Evolutionary conservation across 768 basidiomycete genomes (phyloP).

Genomic region (Pulveroboletus sp.): DNA sequence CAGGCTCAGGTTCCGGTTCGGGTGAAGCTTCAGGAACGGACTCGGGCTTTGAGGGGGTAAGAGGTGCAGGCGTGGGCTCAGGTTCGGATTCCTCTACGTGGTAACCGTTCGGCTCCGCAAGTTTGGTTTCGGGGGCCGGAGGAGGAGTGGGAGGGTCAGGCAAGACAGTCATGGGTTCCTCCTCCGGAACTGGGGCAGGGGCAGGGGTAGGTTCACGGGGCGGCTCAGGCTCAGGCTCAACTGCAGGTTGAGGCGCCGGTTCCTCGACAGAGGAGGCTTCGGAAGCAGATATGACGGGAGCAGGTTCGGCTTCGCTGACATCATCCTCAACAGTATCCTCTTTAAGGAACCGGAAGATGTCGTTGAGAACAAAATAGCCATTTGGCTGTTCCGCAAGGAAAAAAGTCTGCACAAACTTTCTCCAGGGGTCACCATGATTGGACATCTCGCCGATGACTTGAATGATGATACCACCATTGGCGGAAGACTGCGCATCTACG

Average conservation of each 20-base stretch:
- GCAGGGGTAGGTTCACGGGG: conserved; percentile 27
- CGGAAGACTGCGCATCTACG: conserved; percentile 94
- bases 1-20: conserved; percentile 29
- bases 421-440: conserved; percentile 87
- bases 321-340: conserved; percentile 89
- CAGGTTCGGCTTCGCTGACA: conserved; percentile 43
- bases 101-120: conserved; percentile 39
- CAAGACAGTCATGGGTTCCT: conserved; percentile 39
- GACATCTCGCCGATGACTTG: conserved; percentile 99
- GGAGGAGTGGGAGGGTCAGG: conserved; percentile 32
- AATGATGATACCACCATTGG: conserved; percentile 94
- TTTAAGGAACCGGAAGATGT: conserved; percentile 99
- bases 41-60: conserved; percentile 21
- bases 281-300: conserved; percentile 28
- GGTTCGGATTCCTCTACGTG: conserved; percentile 33
- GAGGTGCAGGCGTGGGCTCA: conserved; percentile 24
- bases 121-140: conserved; percentile 36
- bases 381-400: conserved; percentile 99
- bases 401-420: conserved; percentile 99
- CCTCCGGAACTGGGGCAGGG: conserved; percentile 28
- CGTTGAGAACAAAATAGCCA: conserved; percentile 99
- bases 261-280: conserved; percentile 35
- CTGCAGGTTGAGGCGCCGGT: conserved; percentile 28
- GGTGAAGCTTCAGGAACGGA: conserved; percentile 24
- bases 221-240: conserved; percentile 27